These are phyloP conservation scores for Fusarium kyushuense DNA, from an alignment of 2,329 filamentous ascomycete species.

Conservation along the genomic window DNA sequence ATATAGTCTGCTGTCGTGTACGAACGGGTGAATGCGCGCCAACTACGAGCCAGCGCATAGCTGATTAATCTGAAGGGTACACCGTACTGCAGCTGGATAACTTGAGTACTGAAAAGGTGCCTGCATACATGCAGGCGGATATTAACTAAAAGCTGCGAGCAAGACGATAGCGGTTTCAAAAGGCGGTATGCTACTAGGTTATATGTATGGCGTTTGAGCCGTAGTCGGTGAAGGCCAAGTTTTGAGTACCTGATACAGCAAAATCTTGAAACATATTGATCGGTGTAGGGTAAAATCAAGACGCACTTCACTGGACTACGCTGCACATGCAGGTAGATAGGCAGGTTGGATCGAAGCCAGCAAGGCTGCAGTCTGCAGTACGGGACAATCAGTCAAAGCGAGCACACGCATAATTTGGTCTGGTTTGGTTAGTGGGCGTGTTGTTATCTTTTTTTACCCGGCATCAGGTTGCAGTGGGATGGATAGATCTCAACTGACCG, in stretches of 20 bases:
- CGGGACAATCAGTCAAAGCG: slow-evolving; percentile 5
- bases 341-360: slow-evolving; percentile 21
- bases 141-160: slow-evolving; percentile 19
- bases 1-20: slow-evolving; percentile 35
- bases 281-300: slow-evolving; percentile 34
- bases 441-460: slow-evolving; percentile 25
- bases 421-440: slow-evolving; percentile 28
- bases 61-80: slow-evolving; percentile 13
- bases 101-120: slow-evolving; percentile 18
- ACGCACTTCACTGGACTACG: not conserved
- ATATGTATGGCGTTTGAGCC: slow-evolving; percentile 21
- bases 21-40: slow-evolving; percentile 34
- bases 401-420: slow-evolving; percentile 12
- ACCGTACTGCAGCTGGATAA: slow-evolving; percentile 12
- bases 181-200: slow-evolving; percentile 36
- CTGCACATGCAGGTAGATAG: slow-evolving; percentile 23
- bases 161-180: slow-evolving; percentile 36
- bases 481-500: slow-evolving; percentile 30
- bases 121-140: slow-evolving; percentile 11
- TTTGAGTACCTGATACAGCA: slow-evolving; percentile 10
- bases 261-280: slow-evolving; percentile 34
- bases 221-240: slow-evolving; percentile 36
- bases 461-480: slow-evolving; percentile 5
- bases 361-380: slow-evolving; percentile 27
- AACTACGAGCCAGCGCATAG: slow-evolving; percentile 31